A percentile compares a stretch with the other conserved stretches of the same genome.
Conservation (phyloP, 495 filamentous ascomycete genomes). For the Amphirosellinia nigrospora region DNA sequence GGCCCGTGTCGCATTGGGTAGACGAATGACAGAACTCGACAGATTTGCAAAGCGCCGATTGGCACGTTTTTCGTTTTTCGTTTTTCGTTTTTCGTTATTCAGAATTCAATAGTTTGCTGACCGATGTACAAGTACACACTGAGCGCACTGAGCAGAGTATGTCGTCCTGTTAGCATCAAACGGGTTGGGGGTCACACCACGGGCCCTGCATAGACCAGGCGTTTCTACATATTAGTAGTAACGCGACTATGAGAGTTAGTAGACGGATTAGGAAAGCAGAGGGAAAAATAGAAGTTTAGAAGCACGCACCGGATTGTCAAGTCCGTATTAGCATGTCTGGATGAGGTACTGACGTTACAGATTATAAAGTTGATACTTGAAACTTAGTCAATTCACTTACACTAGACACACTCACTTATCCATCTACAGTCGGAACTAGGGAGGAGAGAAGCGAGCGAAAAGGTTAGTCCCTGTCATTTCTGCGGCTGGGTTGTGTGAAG, state of each 20-base stretch:
- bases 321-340: background rate
- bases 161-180: background rate
- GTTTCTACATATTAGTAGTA: too few relatives aligned
- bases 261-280: slow-evolving; percentile 16
- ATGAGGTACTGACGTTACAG: too few relatives aligned
- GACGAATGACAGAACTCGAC: slow-evolving; percentile 36
- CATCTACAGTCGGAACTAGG: background rate
- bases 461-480: background rate
- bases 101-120: slow-evolving; percentile 40
- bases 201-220: background rate
- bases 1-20: slow-evolving; percentile 35
- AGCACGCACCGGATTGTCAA: slow-evolving; percentile 29
- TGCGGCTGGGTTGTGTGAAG: background rate
- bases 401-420: background rate
- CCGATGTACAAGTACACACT: slow-evolving; percentile 31
- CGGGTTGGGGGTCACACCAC: background rate
- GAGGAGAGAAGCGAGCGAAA: background rate
- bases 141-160: slow-evolving; percentile 12
- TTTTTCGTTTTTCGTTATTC: slow-evolving; percentile 33
- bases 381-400: background rate
- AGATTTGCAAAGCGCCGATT: slow-evolving; percentile 19
- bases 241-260: background rate
- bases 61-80: slow-evolving; percentile 31
- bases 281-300: slow-evolving; percentile 13
- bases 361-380: background rate